Evolutionary conservation across 768 basidiomycete genomes (phyloP).

Genomic region (Panaeolus cyanescens): DNA sequence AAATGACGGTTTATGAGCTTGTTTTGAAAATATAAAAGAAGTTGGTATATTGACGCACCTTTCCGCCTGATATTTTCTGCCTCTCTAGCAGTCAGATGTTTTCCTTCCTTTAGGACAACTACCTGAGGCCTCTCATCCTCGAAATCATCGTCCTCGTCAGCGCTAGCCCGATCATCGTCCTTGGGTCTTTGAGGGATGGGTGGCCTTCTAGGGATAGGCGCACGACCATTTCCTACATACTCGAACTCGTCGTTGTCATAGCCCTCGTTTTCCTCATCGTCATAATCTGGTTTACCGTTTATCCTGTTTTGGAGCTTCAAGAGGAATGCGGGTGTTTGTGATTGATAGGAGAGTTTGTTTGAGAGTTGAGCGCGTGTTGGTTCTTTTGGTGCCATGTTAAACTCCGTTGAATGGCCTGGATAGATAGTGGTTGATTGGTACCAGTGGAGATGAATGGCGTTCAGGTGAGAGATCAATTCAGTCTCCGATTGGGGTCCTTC

Average conservation of each 20-base stretch:
- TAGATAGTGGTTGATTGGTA: neutral
- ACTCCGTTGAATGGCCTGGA: neutral
- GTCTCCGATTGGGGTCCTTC: neutral
- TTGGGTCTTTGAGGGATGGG: slow-evolving; percentile 69
- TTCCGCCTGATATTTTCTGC: slow-evolving; percentile 75
- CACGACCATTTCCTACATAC: slow-evolving; percentile 66
- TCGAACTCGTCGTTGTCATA: slow-evolving; percentile 55
- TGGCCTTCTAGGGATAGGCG: slow-evolving; percentile 75
- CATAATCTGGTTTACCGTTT: slow-evolving; percentile 41
- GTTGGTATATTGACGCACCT: slow-evolving; percentile 44
- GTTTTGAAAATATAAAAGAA: neutral
- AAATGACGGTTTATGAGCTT: slow-evolving; percentile 4
- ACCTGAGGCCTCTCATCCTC: slow-evolving; percentile 86
- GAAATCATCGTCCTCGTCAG: slow-evolving; percentile 58
- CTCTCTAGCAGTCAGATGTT: slow-evolving; percentile 79
- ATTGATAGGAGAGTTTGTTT: slow-evolving; percentile 64
- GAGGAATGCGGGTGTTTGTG: slow-evolving; percentile 63
- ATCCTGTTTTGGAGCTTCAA: slow-evolving; percentile 65
- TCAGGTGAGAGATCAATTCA: neutral
- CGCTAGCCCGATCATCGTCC: slow-evolving; percentile 66
- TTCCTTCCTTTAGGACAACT: slow-evolving; percentile 86
- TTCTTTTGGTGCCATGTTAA: slow-evolving; percentile 52
- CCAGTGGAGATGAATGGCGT: neutral
- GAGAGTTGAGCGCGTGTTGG: slow-evolving; percentile 74
- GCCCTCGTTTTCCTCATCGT: slow-evolving; percentile 48